Percentiles rank a stretch among this genome's conserved stretches.
Conservation (phyloP, 305 asterid genomes). For the Rubia occidens region DNA sequence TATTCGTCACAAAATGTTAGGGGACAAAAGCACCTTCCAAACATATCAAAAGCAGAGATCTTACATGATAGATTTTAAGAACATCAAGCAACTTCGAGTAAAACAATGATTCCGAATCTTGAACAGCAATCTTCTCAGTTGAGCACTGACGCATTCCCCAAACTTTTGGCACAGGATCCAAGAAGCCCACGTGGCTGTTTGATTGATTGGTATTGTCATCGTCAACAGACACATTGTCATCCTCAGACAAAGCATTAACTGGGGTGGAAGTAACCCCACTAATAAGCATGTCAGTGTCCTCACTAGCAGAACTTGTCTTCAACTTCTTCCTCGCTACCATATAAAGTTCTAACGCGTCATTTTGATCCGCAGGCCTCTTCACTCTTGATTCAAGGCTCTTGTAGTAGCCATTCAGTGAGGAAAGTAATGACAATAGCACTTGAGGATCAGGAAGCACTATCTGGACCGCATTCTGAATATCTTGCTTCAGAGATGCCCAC, state of each 20-base stretch:
- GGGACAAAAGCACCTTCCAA: conserved; percentile 5
- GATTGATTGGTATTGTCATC: conserved; percentile 32
- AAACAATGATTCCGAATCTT: conserved; percentile 54
- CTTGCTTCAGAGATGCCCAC: conserved; percentile 46
- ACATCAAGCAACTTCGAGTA: conserved; percentile 73
- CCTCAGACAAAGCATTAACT: conserved; percentile 30
- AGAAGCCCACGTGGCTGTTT: conserved; percentile 25
- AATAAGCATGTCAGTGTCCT: conserved; percentile 55
- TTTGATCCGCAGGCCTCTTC: conserved; percentile 61
- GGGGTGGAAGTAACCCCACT: conserved; percentile 54
- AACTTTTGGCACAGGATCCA: conserved; percentile 39
- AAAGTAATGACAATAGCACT: conserved; percentile 64
- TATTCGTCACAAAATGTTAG: background rate
- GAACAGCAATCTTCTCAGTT: conserved; percentile 20
- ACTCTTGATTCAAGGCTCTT: conserved; percentile 33
- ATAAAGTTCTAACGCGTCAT: conserved; percentile 26
- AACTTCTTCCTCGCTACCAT: conserved; percentile 43
- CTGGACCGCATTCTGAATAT: conserved; percentile 54
- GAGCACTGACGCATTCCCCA: conserved; percentile 46
- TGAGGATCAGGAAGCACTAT: conserved; percentile 73
- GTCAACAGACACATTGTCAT: conserved; percentile 29
- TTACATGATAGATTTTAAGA: conserved; percentile 62
- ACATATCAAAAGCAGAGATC: conserved; percentile 25
- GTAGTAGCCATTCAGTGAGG: conserved; percentile 47
- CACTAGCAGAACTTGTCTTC: conserved; percentile 40